phyloP scores from a whole-genome alignment of 345 rosid genomes.

The Viola odorata region DNA sequence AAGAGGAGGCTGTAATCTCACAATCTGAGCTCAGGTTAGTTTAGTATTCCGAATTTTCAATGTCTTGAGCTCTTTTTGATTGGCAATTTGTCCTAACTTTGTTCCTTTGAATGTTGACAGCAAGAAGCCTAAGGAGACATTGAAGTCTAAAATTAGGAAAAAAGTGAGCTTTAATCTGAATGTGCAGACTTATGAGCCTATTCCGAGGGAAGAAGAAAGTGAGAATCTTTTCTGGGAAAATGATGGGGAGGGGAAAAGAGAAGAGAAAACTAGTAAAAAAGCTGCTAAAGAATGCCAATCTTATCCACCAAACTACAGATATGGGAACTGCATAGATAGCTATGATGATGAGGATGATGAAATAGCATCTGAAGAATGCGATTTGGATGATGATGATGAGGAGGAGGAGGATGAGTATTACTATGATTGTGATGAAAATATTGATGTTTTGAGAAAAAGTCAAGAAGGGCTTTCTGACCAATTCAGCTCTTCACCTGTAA shows the following conservation, averaged over 20 bases:
- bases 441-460: slow-evolving; percentile 15
- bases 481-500: slow-evolving; percentile 13
- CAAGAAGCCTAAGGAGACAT: slow-evolving; percentile 18
- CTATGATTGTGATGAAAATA: slow-evolving; percentile 8
- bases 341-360: slow-evolving; percentile 67
- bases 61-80: neutral
- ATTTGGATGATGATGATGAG: slow-evolving; percentile 27
- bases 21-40: slow-evolving; percentile 44
- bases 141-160: slow-evolving; percentile 20
- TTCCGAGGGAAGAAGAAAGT: slow-evolving; percentile 20
- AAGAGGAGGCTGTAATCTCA: slow-evolving; percentile 19
- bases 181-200: slow-evolving; percentile 29
- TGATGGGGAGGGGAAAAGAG: slow-evolving; percentile 21
- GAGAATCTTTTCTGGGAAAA: slow-evolving; percentile 22
- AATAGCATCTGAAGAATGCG: slow-evolving; percentile 45
- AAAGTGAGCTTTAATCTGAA: slow-evolving; percentile 32
- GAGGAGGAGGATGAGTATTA: slow-evolving; percentile 1
- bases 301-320: slow-evolving; percentile 24
- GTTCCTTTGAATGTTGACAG: neutral
- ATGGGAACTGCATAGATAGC: slow-evolving; percentile 33
- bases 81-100: neutral
- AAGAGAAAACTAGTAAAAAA: slow-evolving; percentile 18
- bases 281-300: slow-evolving; percentile 5
- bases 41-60: neutral
- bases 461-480: slow-evolving; percentile 4